Conservation (phyloP, 495 filamentous ascomycete genomes). For the Neurospora cerealis region DNA sequence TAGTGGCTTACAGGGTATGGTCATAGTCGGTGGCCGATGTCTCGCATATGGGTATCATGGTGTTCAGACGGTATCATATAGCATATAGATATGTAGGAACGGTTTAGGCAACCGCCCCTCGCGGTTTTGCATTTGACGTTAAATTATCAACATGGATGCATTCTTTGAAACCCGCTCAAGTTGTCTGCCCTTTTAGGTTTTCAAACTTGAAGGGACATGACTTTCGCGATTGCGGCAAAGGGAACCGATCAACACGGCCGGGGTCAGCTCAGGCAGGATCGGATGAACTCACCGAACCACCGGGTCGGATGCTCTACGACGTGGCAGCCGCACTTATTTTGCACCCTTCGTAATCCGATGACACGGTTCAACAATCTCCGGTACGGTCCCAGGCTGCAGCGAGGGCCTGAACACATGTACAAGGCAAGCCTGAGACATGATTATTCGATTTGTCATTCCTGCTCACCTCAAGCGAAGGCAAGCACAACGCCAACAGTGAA, state of each 20-base stretch:
- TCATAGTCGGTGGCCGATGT: not conserved
- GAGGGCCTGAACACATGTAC: not conserved
- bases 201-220: not conserved
- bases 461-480: no score
- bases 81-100: not conserved
- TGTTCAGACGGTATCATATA: not conserved
- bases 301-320: not conserved
- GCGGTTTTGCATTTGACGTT: not conserved
- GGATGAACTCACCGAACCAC: not conserved
- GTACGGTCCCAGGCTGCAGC: not conserved
- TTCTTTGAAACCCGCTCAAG: no score
- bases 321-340: not conserved
- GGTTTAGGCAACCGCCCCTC: not conserved
- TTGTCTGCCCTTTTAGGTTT: no score
- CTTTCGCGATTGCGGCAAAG: not conserved
- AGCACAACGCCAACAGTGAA: no score
- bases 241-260: not conserved
- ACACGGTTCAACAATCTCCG: not conserved
- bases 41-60: not conserved
- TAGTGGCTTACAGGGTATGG: not conserved
- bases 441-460: not conserved
- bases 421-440: not conserved
- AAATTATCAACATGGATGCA: no score
- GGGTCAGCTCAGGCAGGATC: not conserved
- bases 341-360: not conserved